Evolutionary conservation across 1,284 basidiomycete genomes (phyloP), one percentile per base, ranked within the genome.

Genomic region (Abortiporus biennis): DNA sequence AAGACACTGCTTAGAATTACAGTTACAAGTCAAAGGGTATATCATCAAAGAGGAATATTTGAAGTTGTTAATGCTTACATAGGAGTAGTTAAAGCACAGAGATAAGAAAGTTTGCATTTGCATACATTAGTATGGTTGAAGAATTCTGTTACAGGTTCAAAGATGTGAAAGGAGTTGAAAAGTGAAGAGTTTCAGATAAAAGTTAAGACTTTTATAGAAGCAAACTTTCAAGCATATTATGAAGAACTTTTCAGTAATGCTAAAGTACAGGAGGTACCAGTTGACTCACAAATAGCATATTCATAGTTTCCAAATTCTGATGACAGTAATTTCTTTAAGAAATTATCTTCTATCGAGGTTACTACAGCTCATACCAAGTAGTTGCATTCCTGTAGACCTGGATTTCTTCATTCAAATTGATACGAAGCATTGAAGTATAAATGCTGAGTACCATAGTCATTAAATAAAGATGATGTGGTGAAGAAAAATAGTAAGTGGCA

Each of bases 1-100:
- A 51, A 62, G 15, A 54, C 33, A 0, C 27, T 73, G 0, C 64
- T 72, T 41, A 61, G 63, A 0, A 49, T 72, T 1, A 32, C 56
- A n/a, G 48, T 51, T 12, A 41, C 3, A 6, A 6, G 3, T 32
- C 16, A 9, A n/a, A 36, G 42, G 25, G 47, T 65, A 6, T 40
- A 47, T 3, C 43, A 31, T n/a, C 27, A 41, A 2, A 39, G 32
- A n/a, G 58, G 58, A 6, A 45, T 51, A 1, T 42, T 56, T 12
- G 59, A 62, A 0, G 6, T 42, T 13, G 36, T 59, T 0, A 24
- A 38, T 12, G 62, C 52, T 5, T 64, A 61, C 42, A 52, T 56
- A 43, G 58, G 59, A 1, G 34, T 43, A 2, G 56, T 62, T 1
- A 58, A 64, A 43, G 46, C 52, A 0, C 63, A 65, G 47, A 55